Base-by-base conservation (phyloP, 305 asterid species). In the Fraxinus nigra region DNA sequence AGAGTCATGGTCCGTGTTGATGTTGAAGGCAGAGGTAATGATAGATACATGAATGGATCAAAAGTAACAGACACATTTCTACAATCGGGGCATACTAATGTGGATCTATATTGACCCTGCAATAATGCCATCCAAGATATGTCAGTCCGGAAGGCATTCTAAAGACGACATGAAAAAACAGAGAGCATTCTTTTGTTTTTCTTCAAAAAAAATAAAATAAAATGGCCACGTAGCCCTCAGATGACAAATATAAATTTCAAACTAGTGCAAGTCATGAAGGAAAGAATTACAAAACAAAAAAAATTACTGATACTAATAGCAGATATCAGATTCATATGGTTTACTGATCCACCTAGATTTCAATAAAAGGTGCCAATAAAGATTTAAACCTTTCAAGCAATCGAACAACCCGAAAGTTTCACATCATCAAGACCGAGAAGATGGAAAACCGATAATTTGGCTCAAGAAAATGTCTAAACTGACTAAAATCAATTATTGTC, bases 11-110 rank as follows among this genome's bases (percentile, higher is more conserved):
- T 92, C 87, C 98, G 87, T 90, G 86, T 83, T 40, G 95, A 90
- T 80, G 98, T 91, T 38, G 98, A 90, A 78, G 98, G 99, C 78
- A 96, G 90, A 81, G 98, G 98, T 81, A 96, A 87, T 34, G 99
- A 96, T 37, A 96, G 88, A 85, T 96, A 96, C 99, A 96, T 96
- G 85, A 94, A 96, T 56, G 99, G 98, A 88, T 96, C 98, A 86
- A 96, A 96, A 13, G 97, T 96, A 73, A 94, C 86, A 59, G 98
- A 96, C 82, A 93, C 86, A 88, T 93, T 94, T 86, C 88, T 89
- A 88, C 99, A 96, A 85, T 86, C 82, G 54, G 98, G 99, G 79
- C 98, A 96, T 40, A 92, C 97, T 88, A 96, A 89, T 76, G 93
- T 93, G 78, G 99, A 96, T 82, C 97, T 88, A 84, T 90, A 96